Conservation (phyloP, 1,284 basidiomycete species). For the Pterula multifida region DNA sequence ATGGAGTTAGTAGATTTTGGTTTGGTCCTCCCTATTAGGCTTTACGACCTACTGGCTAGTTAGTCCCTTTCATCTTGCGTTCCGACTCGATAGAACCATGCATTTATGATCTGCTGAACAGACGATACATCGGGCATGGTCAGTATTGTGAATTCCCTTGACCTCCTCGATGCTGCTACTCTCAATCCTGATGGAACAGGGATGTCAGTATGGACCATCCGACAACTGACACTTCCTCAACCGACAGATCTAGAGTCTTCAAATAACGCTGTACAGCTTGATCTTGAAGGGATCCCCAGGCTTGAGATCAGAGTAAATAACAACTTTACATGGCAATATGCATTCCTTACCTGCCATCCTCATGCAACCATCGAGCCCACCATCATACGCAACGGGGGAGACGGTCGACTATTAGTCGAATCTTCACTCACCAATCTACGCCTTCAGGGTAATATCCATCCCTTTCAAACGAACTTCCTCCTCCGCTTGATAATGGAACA, state of each 20-base stretch:
- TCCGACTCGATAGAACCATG: background rate
- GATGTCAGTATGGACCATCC: conserved; percentile 1
- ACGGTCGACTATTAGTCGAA: conserved; percentile 4
- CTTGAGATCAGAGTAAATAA: conserved; percentile 11
- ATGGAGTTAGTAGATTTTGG: background rate
- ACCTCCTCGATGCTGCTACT: conserved; percentile 7
- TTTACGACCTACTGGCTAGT: background rate
- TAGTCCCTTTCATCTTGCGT: background rate
- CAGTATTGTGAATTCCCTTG: background rate
- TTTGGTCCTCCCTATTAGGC: background rate
- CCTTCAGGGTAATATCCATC: conserved; percentile 15
- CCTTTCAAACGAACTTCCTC: conserved; percentile 12
- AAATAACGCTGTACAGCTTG: conserved; percentile 9
- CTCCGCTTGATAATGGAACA: conserved; percentile 11
- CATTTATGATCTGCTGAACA: background rate
- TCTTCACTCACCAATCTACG: background rate
- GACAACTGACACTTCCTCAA: conserved; percentile 12
- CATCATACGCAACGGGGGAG: conserved; percentile 14
- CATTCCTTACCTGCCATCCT: conserved; percentile 13
- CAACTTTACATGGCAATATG: conserved; percentile 12
- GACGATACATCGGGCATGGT: background rate
- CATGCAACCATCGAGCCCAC: conserved; percentile 16
- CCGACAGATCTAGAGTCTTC: conserved; percentile 15
- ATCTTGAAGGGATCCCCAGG: conserved; percentile 10
- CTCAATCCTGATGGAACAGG: conserved; percentile 8